A percentile compares a stretch with the other conserved stretches of the same genome.
Evolutionary conservation across 805 yeast species (phyloP).

Genomic region (Kluyveromyces siamensis): DNA sequence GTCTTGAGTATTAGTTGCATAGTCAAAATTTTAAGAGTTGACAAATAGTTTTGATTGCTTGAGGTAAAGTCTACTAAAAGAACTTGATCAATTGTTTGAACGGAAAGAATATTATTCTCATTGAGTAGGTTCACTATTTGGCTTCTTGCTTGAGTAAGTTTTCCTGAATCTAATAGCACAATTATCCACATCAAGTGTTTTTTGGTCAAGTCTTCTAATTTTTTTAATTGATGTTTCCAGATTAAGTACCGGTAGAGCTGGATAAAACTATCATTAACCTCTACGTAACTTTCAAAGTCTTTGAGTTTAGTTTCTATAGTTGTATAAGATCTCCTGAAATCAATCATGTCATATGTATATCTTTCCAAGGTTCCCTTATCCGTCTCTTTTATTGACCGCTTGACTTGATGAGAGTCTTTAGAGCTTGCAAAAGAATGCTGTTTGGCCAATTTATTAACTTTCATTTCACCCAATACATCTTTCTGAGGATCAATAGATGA

Average conservation of each 20-base stretch:
- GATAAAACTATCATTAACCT: neutral
- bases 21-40: conserved; percentile 20
- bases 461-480: conserved; percentile 1
- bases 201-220: conserved; percentile 10
- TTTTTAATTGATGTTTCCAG: conserved; percentile 7
- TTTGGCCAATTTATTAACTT: neutral
- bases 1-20: conserved; percentile 21
- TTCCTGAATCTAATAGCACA: conserved; percentile 9
- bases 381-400: neutral
- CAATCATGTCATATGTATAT: neutral
- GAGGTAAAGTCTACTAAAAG: conserved; percentile 18
- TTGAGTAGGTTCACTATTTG: conserved; percentile 19
- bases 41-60: conserved; percentile 15
- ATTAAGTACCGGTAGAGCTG: conserved; percentile 4
- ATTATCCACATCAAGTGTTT: conserved; percentile 20
- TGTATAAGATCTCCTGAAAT: neutral
- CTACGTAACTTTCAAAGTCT: conserved; percentile 1
- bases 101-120: conserved; percentile 11
- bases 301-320: neutral
- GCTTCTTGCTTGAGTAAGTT: conserved; percentile 6
- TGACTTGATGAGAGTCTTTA: neutral
- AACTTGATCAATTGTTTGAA: conserved; percentile 11
- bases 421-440: neutral
- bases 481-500: neutral
- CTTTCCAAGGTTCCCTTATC: neutral